Evolutionary conservation across 2,329 filamentous ascomycete species (phyloP).

Genomic region (Shiraia sp.): DNA sequence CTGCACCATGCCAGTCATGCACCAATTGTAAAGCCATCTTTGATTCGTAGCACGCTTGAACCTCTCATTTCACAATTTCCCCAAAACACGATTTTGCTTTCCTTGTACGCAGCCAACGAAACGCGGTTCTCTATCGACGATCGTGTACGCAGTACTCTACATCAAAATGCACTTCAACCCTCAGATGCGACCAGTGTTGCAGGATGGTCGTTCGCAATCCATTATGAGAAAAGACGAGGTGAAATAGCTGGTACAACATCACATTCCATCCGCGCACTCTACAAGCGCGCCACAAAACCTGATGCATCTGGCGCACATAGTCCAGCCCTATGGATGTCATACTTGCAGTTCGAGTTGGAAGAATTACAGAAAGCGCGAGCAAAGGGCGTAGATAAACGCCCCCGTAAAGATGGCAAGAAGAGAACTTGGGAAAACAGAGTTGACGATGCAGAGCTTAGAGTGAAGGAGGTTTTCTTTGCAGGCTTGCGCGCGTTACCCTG

Average conservation of each 20-base stretch:
- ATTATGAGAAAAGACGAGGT: slow-evolving; percentile 55
- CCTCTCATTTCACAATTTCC: slow-evolving; percentile 69
- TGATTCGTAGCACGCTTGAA: slow-evolving; percentile 65
- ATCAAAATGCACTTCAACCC: slow-evolving; percentile 43
- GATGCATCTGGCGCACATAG: slow-evolving; percentile 33
- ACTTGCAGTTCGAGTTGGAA: slow-evolving; percentile 38
- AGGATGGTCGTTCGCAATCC: slow-evolving; percentile 59
- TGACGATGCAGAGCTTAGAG: slow-evolving; percentile 43
- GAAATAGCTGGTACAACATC: slow-evolving; percentile 50
- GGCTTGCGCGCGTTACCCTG: slow-evolving; percentile 64
- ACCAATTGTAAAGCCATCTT: slow-evolving; percentile 68
- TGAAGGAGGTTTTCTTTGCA: slow-evolving; percentile 59
- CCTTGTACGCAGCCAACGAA: slow-evolving; percentile 74
- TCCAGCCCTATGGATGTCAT: slow-evolving; percentile 34
- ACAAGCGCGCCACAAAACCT: slow-evolving; percentile 54
- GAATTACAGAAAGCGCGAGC: slow-evolving; percentile 17
- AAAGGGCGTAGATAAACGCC: slow-evolving; percentile 9
- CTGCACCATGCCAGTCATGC: slow-evolving; percentile 65
- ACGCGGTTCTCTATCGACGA: slow-evolving; percentile 73
- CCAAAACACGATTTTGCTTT: slow-evolving; percentile 74
- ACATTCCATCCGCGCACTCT: slow-evolving; percentile 59
- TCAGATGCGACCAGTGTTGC: slow-evolving; percentile 46
- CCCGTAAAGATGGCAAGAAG: slow-evolving; percentile 22
- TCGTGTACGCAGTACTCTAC: slow-evolving; percentile 70
- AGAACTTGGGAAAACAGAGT: slow-evolving; percentile 19